A percentile compares a stretch with the other conserved stretches of the same genome.
phyloP scores from a whole-genome alignment of 164 flowering plant genomes.

The Amborella trichopoda region DNA sequence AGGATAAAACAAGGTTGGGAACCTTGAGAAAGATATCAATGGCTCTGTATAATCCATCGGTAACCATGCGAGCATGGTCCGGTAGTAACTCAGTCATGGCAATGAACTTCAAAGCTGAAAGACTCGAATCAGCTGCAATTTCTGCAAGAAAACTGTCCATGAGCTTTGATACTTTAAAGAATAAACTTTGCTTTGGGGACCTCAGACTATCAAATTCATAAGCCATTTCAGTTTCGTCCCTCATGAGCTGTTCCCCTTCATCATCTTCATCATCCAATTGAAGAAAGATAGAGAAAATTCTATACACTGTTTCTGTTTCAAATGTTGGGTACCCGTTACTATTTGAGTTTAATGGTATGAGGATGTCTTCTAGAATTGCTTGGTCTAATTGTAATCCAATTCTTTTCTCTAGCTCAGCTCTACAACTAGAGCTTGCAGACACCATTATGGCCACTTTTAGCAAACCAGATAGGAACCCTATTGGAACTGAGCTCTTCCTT shows the following conservation, averaged over 20 bases:
- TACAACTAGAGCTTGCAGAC: slow-evolving; percentile 59
- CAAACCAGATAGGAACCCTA: slow-evolving; percentile 83
- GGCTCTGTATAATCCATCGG: slow-evolving; percentile 85
- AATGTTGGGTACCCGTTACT: slow-evolving; percentile 44
- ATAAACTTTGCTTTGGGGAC: slow-evolving; percentile 85
- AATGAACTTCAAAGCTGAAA: slow-evolving; percentile 58
- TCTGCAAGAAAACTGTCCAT: slow-evolving; percentile 86
- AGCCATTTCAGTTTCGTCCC: slow-evolving; percentile 35
- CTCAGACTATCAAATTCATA: slow-evolving; percentile 71
- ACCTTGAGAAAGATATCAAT: slow-evolving; percentile 90
- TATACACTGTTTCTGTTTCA: slow-evolving; percentile 62
- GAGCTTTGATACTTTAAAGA: slow-evolving; percentile 76
- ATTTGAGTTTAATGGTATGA: slow-evolving; percentile 55
- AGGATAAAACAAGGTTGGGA: too few species aligned
- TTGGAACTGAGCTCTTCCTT: slow-evolving; percentile 78
- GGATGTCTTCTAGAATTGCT: slow-evolving; percentile 92
- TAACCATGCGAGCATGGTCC: slow-evolving; percentile 75
- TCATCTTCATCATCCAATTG: slow-evolving; percentile 85
- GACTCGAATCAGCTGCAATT: slow-evolving; percentile 69
- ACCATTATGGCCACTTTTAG: slow-evolving; percentile 55
- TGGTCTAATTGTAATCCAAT: slow-evolving; percentile 91
- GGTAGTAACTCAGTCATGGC: slow-evolving; percentile 86
- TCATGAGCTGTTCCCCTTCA: slow-evolving; percentile 37
- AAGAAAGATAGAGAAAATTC: slow-evolving; percentile 80
- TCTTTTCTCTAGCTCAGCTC: slow-evolving; percentile 76